Conservation (phyloP, 192 early-diverging fungal genomes). For the Irineochytrium annulatum region DNA sequence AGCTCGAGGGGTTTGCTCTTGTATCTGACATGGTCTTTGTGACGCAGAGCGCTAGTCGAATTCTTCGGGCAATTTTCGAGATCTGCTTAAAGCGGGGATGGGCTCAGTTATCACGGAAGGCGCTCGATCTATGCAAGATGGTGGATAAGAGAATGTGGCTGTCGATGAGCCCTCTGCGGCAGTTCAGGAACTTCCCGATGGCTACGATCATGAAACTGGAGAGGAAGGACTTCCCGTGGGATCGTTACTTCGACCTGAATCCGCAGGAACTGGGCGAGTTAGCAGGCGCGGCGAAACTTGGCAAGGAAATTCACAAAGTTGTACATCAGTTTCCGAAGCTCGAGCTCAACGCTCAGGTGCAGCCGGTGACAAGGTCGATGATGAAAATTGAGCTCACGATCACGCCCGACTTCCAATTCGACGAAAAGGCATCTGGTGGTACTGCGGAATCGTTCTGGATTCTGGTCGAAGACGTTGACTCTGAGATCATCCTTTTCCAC, state of each 20-base stretch:
- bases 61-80: conserved; percentile 95
- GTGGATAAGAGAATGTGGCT: conserved; percentile 94
- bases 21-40: conserved; percentile 99
- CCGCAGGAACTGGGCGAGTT: conserved; percentile 93
- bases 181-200: conserved; percentile 72
- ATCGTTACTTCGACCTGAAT: conserved; percentile 88
- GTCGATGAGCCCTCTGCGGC: conserved; percentile 92
- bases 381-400: conserved; percentile 87
- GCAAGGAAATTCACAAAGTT: conserved; percentile 81
- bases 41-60: conserved; percentile 89
- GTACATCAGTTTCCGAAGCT: conserved; percentile 93
- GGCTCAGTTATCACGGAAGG: conserved; percentile 83
- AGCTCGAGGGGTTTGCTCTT: conserved; percentile 89
- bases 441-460: conserved; percentile 91
- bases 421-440: conserved; percentile 77
- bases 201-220: conserved; percentile 87
- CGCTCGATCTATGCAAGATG: conserved; percentile 95
- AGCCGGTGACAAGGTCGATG: conserved; percentile 88
- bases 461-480: conserved; percentile 90
- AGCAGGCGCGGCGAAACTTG: conserved; percentile 78
- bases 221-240: conserved; percentile 91
- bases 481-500: conserved; percentile 80
- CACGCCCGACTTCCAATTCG: conserved; percentile 92
- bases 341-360: conserved; percentile 83
- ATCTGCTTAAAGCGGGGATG: conserved; percentile 91